These are phyloP conservation scores for Botrytis cinerea DNA, from an alignment of 2,329 filamentous ascomycete species.

Conservation along the genomic window DNA sequence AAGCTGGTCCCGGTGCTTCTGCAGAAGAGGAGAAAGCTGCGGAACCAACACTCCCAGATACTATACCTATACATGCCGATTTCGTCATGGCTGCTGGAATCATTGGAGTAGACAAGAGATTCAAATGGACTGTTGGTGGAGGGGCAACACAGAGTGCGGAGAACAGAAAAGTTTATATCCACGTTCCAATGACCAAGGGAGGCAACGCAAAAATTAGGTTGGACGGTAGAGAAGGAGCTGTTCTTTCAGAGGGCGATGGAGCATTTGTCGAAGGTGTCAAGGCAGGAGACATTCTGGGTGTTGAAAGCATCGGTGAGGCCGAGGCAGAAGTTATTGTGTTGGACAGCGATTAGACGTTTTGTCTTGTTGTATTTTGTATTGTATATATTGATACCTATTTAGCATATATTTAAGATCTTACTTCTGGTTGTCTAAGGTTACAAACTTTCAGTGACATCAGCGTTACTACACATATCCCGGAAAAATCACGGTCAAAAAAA, in stretches of 20 bases:
- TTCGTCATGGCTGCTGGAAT: constrained; percentile 80
- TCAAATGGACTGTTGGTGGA: constrained; percentile 72
- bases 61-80: constrained; percentile 83
- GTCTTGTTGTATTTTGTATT: not conserved
- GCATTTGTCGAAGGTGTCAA: constrained; percentile 70
- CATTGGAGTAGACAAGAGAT: constrained; percentile 63
- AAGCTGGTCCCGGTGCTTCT: constrained; percentile 64
- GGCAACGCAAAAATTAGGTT: constrained; percentile 72
- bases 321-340: constrained; percentile 32
- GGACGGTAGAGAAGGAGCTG: constrained; percentile 64
- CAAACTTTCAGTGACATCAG: not conserved
- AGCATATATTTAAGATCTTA: not conserved
- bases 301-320: constrained; percentile 68
- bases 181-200: constrained; percentile 76
- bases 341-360: constrained; percentile 27
- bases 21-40: constrained; percentile 63
- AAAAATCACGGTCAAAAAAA: too few relatives aligned
- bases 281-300: constrained; percentile 61
- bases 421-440: not conserved
- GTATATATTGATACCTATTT: not conserved
- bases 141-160: constrained; percentile 53
- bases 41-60: constrained; percentile 60
- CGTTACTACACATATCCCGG: not conserved
- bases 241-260: constrained; percentile 76
- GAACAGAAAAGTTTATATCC: constrained; percentile 73